These are phyloP conservation scores for Hortaea werneckii DNA, from an alignment of 2,329 filamentous ascomycete genomes.

Conservation along the genomic window DNA sequence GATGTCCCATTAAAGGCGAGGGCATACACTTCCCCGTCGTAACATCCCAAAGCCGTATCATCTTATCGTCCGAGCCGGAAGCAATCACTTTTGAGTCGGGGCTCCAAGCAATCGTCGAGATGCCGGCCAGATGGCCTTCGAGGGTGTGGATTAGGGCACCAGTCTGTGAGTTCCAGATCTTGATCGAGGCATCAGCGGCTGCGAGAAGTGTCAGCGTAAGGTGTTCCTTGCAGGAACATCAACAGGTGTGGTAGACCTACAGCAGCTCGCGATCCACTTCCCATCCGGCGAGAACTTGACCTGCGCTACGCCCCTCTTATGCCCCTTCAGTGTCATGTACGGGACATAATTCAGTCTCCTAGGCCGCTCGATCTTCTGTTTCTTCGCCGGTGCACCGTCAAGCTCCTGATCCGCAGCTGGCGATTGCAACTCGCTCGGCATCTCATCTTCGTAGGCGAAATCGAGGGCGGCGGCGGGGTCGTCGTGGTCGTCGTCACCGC, in stretches of 20 bases:
- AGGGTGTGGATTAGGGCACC: constrained; percentile 78
- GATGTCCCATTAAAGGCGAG: constrained; percentile 66
- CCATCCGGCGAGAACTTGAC: constrained; percentile 89
- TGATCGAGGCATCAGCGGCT: constrained; percentile 79
- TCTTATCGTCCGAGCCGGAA: constrained; percentile 90
- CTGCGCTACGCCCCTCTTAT: constrained; percentile 68
- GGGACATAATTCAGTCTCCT: constrained; percentile 56
- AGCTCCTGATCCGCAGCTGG: constrained; percentile 13
- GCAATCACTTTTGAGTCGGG: constrained; percentile 81
- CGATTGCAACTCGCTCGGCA: constrained; percentile 18
- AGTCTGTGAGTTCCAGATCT: constrained; percentile 75
- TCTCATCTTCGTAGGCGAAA: constrained; percentile 25
- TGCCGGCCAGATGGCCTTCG: constrained; percentile 84
- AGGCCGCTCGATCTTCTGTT: constrained; percentile 33
- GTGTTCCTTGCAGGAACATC: neutral
- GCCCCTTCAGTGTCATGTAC: constrained; percentile 63
- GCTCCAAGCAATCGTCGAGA: constrained; percentile 89
- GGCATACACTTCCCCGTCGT: constrained; percentile 49
- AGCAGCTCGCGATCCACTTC: constrained; percentile 78
- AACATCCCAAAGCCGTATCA: constrained; percentile 82
- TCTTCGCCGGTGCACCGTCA: constrained; percentile 10
- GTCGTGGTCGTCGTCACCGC: constrained; percentile 7
- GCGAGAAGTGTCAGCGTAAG: constrained; percentile 5
- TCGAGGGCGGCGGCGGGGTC: constrained; percentile 10
- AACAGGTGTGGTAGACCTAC: constrained; percentile 27